A percentile compares a stretch with the other conserved stretches of the same genome.
phyloP scores from a whole-genome alignment of 345 rosid genomes.

The Carallia pectinifolia region DNA sequence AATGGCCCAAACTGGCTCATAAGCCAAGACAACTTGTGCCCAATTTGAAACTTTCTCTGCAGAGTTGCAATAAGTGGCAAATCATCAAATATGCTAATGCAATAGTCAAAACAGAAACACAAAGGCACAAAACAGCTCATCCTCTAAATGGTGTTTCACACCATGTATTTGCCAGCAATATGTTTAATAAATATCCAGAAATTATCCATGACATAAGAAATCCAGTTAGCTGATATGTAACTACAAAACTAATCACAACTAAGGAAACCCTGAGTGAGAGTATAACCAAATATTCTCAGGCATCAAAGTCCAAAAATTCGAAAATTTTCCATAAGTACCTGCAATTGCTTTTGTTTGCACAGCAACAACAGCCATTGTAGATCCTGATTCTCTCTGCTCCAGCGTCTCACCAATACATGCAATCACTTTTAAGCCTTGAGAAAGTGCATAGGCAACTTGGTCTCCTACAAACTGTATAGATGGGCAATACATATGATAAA shows the following conservation, averaged over 20 bases:
- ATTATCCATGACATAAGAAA: no score
- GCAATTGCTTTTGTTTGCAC: conserved; percentile 67
- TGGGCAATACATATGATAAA: background rate
- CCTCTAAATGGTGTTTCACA: no score
- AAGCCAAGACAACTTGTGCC: conserved; percentile 61
- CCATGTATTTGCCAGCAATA: no score
- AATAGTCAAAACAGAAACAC: no score
- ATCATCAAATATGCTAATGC: no score
- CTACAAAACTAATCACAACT: background rate
- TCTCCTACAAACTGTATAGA: conserved; percentile 58
- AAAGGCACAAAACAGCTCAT: no score
- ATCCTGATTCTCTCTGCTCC: conserved; percentile 69
- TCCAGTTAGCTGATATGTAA: no score
- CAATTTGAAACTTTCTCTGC: conserved; percentile 56
- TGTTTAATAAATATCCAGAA: no score
- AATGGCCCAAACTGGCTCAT: conserved; percentile 86
- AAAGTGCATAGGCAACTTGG: conserved; percentile 58
- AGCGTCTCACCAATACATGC: conserved; percentile 72
- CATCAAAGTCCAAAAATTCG: background rate
- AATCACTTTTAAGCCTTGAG: conserved; percentile 64
- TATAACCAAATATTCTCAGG: background rate
- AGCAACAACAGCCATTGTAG: conserved; percentile 62
- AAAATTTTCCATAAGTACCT: conserved; percentile 32
- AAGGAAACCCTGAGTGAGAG: background rate
- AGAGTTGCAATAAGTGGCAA: background rate